These are phyloP conservation scores for Sporothrix brasiliensis DNA, from an alignment of 2,329 filamentous ascomycete genomes.

Conservation along the genomic window DNA sequence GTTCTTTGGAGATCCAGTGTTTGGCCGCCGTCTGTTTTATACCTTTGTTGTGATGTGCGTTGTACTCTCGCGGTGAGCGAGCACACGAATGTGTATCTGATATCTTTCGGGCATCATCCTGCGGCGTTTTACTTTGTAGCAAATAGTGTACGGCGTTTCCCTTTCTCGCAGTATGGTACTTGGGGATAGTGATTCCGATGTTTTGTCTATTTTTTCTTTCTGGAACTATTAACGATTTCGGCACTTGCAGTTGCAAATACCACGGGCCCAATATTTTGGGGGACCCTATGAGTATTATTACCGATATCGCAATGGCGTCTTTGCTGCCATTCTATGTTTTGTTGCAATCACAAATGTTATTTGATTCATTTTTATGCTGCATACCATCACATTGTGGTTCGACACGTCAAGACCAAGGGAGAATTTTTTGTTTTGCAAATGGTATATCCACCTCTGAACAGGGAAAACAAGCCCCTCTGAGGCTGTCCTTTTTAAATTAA, in stretches of 20 bases:
- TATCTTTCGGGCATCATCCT: background rate
- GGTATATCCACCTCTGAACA: slow-evolving; percentile 27
- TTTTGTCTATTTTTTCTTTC: background rate
- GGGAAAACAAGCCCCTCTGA: slow-evolving; percentile 16
- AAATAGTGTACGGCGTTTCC: background rate
- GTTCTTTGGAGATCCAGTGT: slow-evolving; percentile 1
- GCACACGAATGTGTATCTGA: too few species aligned
- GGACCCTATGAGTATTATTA: background rate
- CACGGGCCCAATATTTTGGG: background rate
- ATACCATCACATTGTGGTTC: background rate
- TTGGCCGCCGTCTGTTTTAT: slow-evolving; percentile 1
- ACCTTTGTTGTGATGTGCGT: background rate
- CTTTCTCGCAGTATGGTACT: background rate
- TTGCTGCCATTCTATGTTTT: background rate
- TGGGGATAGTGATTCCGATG: background rate
- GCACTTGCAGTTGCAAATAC: background rate
- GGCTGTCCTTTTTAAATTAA: slow-evolving; percentile 13
- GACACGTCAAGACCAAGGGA: background rate
- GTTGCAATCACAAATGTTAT: background rate
- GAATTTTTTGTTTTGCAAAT: slow-evolving; percentile 17
- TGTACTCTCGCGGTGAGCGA: background rate
- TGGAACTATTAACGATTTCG: background rate
- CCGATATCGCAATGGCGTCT: slow-evolving; percentile 7
- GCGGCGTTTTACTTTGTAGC: background rate
- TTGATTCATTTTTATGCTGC: slow-evolving; percentile 1